Base-by-base conservation (phyloP, 1,284 basidiomycete genomes). In the Cryptococcus sp. region DNA sequence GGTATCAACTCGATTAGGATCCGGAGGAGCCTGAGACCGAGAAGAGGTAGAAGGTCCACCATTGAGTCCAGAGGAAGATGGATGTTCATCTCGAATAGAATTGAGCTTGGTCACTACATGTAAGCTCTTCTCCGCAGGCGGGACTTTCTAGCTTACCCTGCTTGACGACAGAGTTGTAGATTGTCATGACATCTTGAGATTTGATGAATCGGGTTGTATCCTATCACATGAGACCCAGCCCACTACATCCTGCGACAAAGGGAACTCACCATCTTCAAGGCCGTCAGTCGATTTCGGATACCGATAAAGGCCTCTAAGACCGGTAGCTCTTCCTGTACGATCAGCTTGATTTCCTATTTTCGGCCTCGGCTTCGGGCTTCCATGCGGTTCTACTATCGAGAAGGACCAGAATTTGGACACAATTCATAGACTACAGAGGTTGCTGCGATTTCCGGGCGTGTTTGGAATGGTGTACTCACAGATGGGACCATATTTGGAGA, bases 291-390 rank as follows among this genome's bases (percentile, higher is more conserved):
- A 75, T 96, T 94, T 51, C 94, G 85, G 71, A 98, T 96, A 75
- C 88, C 89, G 76, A 98, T 93, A 62, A 98, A 83, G 23, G 88
- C 82, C 79, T 98, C 94, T 67, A 98, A 85, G 73, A 98, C 92
- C 54, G 91, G 86, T 60, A 94, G 81, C 80, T 98, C 80, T 56
- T 78, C 77, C 61, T 77, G 67, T 41, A 19, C 39, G 39, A 37
- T 25, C 10, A 2, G 36, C 14, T 39, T 16, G 16, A 10, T 24
- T 11, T 28, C 18, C 44, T 31, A 39, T 5, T 11, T 28, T 28
- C 28, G 18, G 36, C 36, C 36, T 39, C 16, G 16, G 36, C 28
- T 28, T 28, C 28, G 18, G 36, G 7, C 36, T 39, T 39, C 36
- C 14, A 39, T 39, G 16, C 36, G 16, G 14, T 39, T 39, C 36